A percentile compares a stretch with the other conserved stretches of the same genome.
phyloP scores from a whole-genome alignment of 805 yeast genomes.

The Phaffomyces antillensis region DNA sequence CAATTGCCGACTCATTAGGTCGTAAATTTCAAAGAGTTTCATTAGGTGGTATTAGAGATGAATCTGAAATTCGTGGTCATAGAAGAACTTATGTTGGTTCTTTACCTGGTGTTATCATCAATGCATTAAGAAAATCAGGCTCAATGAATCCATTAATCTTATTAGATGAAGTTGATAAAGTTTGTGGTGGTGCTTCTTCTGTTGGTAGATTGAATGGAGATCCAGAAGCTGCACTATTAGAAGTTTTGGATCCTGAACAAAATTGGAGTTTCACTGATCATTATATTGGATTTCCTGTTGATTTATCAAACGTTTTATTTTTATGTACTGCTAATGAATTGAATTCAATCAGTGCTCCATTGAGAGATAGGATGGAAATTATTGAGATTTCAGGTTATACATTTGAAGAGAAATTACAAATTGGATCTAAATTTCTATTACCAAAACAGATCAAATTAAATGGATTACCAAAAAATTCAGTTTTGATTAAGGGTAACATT shows the following conservation, averaged over 20 bases:
- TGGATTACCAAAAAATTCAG: slow-evolving; percentile 44
- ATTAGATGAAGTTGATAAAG: slow-evolving; percentile 81
- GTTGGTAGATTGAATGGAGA: slow-evolving; percentile 61
- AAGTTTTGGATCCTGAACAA: slow-evolving; percentile 88
- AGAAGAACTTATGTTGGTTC: slow-evolving; percentile 89
- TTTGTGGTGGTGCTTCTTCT: slow-evolving; percentile 43
- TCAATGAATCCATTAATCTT: slow-evolving; percentile 78
- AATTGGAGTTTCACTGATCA: slow-evolving; percentile 72
- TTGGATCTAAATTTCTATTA: slow-evolving; percentile 59
- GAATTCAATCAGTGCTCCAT: slow-evolving; percentile 63
- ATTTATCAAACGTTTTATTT: slow-evolving; percentile 71
- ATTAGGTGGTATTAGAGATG: slow-evolving; percentile 83
- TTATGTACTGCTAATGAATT: slow-evolving; percentile 83
- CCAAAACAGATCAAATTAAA: slow-evolving; percentile 70
- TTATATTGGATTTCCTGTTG: slow-evolving; percentile 80
- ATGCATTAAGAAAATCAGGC: slow-evolving; percentile 67
- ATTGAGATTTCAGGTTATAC: slow-evolving; percentile 77
- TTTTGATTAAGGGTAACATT: slow-evolving; percentile 44
- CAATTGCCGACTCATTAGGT: slow-evolving; percentile 68
- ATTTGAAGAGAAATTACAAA: slow-evolving; percentile 64
- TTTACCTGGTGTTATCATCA: slow-evolving; percentile 79
- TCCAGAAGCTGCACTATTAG: slow-evolving; percentile 84
- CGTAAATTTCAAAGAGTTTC: slow-evolving; percentile 74
- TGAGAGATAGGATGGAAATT: slow-evolving; percentile 78
- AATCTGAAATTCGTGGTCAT: slow-evolving; percentile 86